Percentiles rank a stretch among this genome's conserved stretches.
phyloP scores from a whole-genome alignment of 2,329 filamentous ascomycete genomes.

The Coniochaeta ligniaria region DNA sequence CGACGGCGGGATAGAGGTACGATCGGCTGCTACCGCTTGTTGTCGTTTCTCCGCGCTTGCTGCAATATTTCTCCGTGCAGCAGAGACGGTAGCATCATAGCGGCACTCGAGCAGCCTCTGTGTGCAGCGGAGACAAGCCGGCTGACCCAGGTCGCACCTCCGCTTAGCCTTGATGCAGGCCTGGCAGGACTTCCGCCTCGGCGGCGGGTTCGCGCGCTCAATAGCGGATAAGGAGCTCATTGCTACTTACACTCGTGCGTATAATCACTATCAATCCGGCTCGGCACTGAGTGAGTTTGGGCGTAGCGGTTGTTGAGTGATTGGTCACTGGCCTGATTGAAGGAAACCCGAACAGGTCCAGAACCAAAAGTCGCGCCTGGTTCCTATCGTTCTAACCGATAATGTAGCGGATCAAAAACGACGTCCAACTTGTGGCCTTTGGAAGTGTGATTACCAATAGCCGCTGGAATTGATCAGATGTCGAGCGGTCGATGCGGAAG shows the following conservation, averaged over 20 bases:
- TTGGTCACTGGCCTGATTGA: no score
- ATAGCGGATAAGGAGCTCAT: slow-evolving; percentile 8
- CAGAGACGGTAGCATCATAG: slow-evolving; percentile 26
- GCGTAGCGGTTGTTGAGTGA: no score
- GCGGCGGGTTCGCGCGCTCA: slow-evolving; percentile 36
- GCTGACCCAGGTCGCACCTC: slow-evolving; percentile 44
- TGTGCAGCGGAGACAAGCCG: slow-evolving; percentile 44
- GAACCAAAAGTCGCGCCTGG: no score
- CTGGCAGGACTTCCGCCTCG: slow-evolving; percentile 47
- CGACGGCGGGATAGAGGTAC: not conserved
- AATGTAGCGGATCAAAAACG: no score
- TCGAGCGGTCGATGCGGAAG: no score
- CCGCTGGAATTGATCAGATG: no score
- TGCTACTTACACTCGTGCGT: not conserved
- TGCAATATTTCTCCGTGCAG: not conserved
- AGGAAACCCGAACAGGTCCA: no score
- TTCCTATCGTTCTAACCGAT: no score
- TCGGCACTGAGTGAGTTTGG: no score
- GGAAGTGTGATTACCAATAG: no score
- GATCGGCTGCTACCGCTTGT: not conserved
- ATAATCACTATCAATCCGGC: no score
- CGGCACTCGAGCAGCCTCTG: slow-evolving; percentile 39
- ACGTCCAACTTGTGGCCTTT: no score
- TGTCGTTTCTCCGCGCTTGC: not conserved
- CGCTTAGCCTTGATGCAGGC: slow-evolving; percentile 51